Conservation (phyloP, 1,284 basidiomycete genomes). For the Boletus mariae region DNA sequence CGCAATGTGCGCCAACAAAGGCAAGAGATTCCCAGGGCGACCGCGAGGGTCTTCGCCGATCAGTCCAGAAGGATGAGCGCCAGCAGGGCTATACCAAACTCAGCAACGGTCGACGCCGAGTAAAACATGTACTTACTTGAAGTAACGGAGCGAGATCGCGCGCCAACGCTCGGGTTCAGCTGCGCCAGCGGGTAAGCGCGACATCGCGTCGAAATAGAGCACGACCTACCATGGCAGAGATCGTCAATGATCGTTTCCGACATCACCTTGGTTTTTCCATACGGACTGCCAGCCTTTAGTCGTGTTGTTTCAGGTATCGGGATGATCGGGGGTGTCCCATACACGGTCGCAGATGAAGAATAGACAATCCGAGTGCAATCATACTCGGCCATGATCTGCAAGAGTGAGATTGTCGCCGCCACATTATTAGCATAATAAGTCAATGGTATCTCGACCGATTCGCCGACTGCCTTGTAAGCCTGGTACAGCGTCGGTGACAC, state of each 20-base stretch:
- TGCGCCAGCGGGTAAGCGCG: constrained; percentile 26
- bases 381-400: constrained; percentile 84
- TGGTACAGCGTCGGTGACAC: constrained; percentile 27
- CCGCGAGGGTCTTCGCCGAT: constrained; percentile 97
- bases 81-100: constrained; percentile 70
- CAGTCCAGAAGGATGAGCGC: constrained; percentile 91
- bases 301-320: constrained; percentile 95
- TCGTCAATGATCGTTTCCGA: constrained; percentile 90
- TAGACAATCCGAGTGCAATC: constrained; percentile 88
- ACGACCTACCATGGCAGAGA: constrained; percentile 67
- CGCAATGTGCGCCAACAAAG: constrained; percentile 94
- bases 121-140: constrained; percentile 68
- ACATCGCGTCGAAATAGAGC: constrained; percentile 1
- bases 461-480: constrained; percentile 98
- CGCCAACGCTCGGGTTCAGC: constrained; percentile 74
- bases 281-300: constrained; percentile 87
- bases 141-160: constrained; percentile 87
- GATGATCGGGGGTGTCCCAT: constrained; percentile 88
- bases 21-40: constrained; percentile 92
- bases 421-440: constrained; percentile 94
- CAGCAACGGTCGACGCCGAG: background rate
- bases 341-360: constrained; percentile 98
- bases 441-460: constrained; percentile 92
- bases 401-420: constrained; percentile 74
- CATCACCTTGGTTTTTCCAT: constrained; percentile 96